Conservation (phyloP, 148 eudicot genomes). For the Rhododendron vialii region DNA sequence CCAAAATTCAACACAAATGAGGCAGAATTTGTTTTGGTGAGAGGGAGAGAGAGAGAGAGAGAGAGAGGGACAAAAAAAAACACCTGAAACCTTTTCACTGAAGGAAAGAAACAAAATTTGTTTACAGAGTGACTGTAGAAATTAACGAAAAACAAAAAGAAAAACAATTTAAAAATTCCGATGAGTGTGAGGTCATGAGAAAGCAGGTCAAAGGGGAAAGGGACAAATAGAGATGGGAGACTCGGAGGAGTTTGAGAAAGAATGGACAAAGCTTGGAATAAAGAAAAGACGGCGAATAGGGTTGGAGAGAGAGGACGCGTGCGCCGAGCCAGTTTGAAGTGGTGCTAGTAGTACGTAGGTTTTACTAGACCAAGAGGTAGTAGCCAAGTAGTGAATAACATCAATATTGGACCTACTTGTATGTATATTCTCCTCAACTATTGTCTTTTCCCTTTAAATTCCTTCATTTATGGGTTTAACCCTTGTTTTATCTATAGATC, state of each 20-base stretch:
- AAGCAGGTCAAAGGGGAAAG: slow-evolving; percentile 1
- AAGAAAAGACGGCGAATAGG: background rate
- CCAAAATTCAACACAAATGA: background rate
- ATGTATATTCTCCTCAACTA: background rate
- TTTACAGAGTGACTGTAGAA: background rate
- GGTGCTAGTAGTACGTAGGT: background rate
- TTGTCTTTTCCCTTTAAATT: background rate
- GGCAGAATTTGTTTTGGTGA: background rate
- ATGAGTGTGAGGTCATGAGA: background rate
- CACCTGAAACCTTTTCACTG: background rate
- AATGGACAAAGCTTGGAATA: background rate
- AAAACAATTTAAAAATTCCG: background rate
- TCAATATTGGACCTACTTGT: background rate
- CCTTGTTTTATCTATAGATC: too few relatives aligned
- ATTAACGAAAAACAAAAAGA: background rate
- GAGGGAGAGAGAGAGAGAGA: background rate
- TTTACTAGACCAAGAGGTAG: background rate
- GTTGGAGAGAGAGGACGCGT: background rate
- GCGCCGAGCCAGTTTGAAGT: background rate
- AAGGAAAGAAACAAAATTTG: background rate
- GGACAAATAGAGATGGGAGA: background rate
- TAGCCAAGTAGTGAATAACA: background rate
- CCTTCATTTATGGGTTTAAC: background rate
- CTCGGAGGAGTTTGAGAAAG: background rate
- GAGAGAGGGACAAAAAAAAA: background rate